phyloP scores from a whole-genome alignment of 306 rosid species.

The Leucaena leucocephala region DNA sequence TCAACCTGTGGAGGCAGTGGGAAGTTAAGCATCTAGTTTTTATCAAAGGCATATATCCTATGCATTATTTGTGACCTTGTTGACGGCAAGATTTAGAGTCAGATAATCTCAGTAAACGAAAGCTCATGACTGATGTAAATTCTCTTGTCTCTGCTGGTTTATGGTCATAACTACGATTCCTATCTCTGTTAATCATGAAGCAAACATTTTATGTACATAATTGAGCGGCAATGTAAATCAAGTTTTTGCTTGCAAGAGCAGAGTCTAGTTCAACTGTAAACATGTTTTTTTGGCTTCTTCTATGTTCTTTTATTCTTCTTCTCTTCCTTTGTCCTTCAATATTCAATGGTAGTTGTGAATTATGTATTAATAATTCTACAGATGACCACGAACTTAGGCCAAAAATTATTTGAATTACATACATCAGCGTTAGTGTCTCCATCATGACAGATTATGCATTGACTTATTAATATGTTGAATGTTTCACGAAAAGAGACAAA shows the following conservation, averaged over 20 bases:
- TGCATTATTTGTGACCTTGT: slow-evolving; percentile 8
- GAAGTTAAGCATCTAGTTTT: slow-evolving; percentile 59
- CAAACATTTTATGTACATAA: slow-evolving; percentile 24
- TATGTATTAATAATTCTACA: no score
- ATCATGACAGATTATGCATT: background rate
- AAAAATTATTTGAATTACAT: no score
- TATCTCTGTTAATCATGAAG: slow-evolving; percentile 6
- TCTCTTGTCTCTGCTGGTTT: background rate
- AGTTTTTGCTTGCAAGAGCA: slow-evolving; percentile 19
- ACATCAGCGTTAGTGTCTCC: background rate
- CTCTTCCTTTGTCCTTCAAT: no score
- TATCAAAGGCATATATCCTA: slow-evolving; percentile 4
- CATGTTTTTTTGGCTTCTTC: background rate
- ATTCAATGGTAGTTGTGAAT: no score
- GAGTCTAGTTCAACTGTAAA: background rate
- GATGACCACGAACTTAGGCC: no score
- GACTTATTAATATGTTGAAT: background rate
- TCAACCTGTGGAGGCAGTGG: slow-evolving; percentile 80
- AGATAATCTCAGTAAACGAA: slow-evolving; percentile 1
- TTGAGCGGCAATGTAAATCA: slow-evolving; percentile 32
- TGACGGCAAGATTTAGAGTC: slow-evolving; percentile 36
- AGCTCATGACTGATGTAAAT: slow-evolving; percentile 26
- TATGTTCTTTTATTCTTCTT: background rate
- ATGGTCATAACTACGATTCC: background rate
- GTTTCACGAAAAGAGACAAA: slow-evolving; percentile 33